Evolutionary conservation across 2,329 filamentous ascomycete genomes (phyloP).

Genomic region (Botryosphaeria agaves): DNA sequence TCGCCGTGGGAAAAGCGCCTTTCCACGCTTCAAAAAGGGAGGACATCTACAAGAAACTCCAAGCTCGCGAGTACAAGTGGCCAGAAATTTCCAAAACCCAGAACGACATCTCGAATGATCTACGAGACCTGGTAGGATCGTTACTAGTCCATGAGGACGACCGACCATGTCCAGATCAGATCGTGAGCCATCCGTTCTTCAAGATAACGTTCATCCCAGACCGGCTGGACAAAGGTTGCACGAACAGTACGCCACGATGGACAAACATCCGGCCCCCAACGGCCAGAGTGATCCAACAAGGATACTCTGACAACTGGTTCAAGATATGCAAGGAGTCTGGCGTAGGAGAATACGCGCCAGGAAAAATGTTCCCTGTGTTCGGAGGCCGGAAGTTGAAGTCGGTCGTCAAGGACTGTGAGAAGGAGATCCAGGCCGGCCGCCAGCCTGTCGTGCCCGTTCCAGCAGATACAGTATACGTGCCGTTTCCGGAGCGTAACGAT

Average conservation of each 20-base stretch:
- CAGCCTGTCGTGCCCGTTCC: conserved; percentile 32
- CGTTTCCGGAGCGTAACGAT: conserved; percentile 21
- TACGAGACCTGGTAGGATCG: conserved; percentile 60
- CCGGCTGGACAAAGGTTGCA: conserved; percentile 26
- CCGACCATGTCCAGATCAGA: conserved; percentile 58
- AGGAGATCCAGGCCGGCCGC: conserved; percentile 28
- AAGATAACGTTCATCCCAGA: conserved; percentile 55
- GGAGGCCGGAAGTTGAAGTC: conserved; percentile 29
- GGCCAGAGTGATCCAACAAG: conserved; percentile 24
- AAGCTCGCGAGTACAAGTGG: conserved; percentile 66
- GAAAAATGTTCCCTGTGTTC: conserved; percentile 27
- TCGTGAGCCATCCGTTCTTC: conserved; percentile 70
- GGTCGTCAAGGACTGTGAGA: conserved; percentile 31
- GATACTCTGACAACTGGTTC: conserved; percentile 34
- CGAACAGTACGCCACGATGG: conserved; percentile 29
- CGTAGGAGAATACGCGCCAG: conserved; percentile 29
- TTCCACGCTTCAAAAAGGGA: conserved; percentile 87
- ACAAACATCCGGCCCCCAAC: conserved; percentile 24
- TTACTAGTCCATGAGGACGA: conserved; percentile 61
- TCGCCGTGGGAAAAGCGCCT: conserved; percentile 89
- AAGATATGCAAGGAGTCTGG: conserved; percentile 31
- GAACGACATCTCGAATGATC: conserved; percentile 56
- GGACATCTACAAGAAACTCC: conserved; percentile 57
- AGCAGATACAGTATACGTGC: conserved; percentile 28
- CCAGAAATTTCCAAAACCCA: conserved; percentile 46